Evolutionary conservation across 352 stramenopile genomes (phyloP).

Genomic region (Phytophthora capsici): DNA sequence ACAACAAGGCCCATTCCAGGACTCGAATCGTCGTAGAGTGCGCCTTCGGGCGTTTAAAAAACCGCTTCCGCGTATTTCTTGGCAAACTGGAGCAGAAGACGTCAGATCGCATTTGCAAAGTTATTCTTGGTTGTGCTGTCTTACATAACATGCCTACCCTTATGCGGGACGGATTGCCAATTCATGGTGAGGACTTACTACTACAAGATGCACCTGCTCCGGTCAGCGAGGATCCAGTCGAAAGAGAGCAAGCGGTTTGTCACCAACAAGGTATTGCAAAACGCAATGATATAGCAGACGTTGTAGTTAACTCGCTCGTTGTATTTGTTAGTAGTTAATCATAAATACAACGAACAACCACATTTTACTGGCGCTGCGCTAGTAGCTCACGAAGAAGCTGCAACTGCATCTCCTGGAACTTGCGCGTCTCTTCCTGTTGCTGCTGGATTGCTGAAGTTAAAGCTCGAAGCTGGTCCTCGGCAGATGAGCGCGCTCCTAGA

Average conservation of each 20-base stretch:
- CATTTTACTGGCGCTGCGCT: background rate
- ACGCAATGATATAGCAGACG: slow-evolving; percentile 7
- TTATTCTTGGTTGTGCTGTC: slow-evolving; percentile 19
- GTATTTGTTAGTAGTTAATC: no score
- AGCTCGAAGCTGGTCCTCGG: background rate
- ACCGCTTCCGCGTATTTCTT: slow-evolving; percentile 9
- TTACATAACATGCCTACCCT: slow-evolving; percentile 20
- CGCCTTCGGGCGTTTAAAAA: slow-evolving; percentile 22
- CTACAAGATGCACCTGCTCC: background rate
- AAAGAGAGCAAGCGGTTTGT: background rate
- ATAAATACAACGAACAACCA: no score
- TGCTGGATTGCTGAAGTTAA: background rate
- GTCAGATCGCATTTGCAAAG: background rate
- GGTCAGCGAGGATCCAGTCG: background rate
- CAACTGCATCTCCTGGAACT: slow-evolving; percentile 3
- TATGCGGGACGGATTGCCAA: background rate
- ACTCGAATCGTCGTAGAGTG: slow-evolving; percentile 16
- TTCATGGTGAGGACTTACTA: background rate
- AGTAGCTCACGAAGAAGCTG: background rate
- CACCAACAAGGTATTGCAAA: slow-evolving; percentile 10
- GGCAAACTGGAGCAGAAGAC: slow-evolving; percentile 14
- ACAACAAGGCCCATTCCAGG: slow-evolving; percentile 3
- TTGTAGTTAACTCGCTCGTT: background rate
- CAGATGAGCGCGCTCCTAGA: background rate
- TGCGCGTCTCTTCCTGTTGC: background rate